phyloP scores from a whole-genome alignment of 345 rosid species.

The Jatropha curcas region DNA sequence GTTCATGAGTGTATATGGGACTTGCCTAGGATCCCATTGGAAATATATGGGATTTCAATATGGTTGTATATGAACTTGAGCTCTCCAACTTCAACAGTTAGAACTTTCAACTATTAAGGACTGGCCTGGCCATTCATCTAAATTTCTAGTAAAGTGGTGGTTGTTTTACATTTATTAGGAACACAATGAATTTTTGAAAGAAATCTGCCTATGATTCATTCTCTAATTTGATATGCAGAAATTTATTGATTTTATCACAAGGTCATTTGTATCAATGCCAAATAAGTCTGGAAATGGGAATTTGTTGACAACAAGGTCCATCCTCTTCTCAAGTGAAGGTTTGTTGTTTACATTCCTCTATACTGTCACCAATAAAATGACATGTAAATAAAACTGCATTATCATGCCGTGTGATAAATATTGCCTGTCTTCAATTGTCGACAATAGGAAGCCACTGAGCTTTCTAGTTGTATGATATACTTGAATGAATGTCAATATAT shows the following conservation, averaged over 20 bases:
- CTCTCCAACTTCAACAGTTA: too few relatives aligned
- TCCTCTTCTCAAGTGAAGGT: conserved; percentile 45
- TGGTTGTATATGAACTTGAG: too few relatives aligned
- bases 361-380: neutral
- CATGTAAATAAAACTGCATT: neutral
- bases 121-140: neutral
- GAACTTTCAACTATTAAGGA: neutral
- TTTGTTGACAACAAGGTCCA: conserved; percentile 29
- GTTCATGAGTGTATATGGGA: too few relatives aligned
- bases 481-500: neutral
- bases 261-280: conserved; percentile 56
- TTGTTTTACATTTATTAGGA: neutral
- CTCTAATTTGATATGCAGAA: conserved; percentile 46
- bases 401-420: neutral
- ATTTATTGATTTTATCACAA: conserved; percentile 66
- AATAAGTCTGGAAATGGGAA: conserved; percentile 37
- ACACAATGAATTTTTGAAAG: neutral
- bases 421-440: neutral
- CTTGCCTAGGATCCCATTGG: too few relatives aligned
- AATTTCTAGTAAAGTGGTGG: neutral
- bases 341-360: conserved; percentile 3
- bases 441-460: neutral
- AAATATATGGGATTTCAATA: too few relatives aligned
- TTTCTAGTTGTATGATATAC: neutral
- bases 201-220: neutral